Base-by-base conservation (phyloP, 1,139 yeast genomes). In the Geotrichum australiense region DNA sequence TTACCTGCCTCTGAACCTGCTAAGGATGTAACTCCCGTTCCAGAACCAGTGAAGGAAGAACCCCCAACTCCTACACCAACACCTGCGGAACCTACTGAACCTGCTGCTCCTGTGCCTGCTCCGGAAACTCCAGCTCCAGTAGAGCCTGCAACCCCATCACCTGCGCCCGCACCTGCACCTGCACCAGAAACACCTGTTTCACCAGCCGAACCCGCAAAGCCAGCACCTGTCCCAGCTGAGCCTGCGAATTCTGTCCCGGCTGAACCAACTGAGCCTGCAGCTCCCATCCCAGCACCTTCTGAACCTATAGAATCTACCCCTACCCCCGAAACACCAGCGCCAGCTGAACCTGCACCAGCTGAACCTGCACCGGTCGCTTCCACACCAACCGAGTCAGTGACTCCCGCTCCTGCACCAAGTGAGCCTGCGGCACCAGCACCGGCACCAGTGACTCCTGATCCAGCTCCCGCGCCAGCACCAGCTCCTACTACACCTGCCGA, bases 161-260 rank as follows among this genome's bases (percentile, higher is more conserved):
- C 39, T 26, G 39, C 20, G 5, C 24, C 35, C 12, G 41, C 25
- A 30, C 23, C 26, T 28, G 27, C 21, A 3, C 11, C 33, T 12
- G 41, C 35, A 8, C 29, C 19, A 23, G 35, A 4, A 6, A 8
- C 37, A 14, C 24, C 31, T 32, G 37, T 33, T 32, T 14, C 29
- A 18, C 21, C 20, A 7, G 22, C 26, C 14, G 18, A 11, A 12
- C 8, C 27, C 8, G 7, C 32, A 21, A 11, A 8, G 15, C 12
- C 34, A 24, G 42, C 23, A 18, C 27, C 37, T 21, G 23, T 18
- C 5, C 11, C 36, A 20, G 28, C 12, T 23, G 21, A 15, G 8
- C 8, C 39, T 15, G 32, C 27, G 11, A 7, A 34, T 21, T 18
- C 23, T 29, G 35, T 35, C 23, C n/a, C 12, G n/a, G 35, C 27